Conservation (phyloP, 306 rosid species). For the Senna tora region DNA sequence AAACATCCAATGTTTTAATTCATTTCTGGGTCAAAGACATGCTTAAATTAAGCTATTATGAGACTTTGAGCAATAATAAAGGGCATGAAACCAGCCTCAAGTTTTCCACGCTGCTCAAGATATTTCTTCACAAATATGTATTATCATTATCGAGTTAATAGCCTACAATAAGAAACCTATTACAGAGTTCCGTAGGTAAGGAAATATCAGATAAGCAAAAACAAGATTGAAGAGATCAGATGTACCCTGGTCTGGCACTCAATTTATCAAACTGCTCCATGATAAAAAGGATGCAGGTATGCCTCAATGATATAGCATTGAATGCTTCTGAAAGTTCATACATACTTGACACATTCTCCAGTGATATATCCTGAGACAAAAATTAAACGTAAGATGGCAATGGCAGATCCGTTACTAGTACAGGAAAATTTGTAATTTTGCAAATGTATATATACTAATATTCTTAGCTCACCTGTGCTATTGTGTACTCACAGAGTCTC, state of each 20-base stretch:
- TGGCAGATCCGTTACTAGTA: slow-evolving; percentile 21
- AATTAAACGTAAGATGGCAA: slow-evolving; percentile 32
- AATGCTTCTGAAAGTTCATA: slow-evolving; percentile 99
- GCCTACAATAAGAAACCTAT: neutral
- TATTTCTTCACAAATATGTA: neutral
- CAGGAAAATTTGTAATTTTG: neutral
- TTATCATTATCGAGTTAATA: neutral
- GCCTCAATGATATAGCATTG: slow-evolving; percentile 89
- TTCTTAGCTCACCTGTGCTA: slow-evolving; percentile 77
- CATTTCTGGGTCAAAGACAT: slow-evolving; percentile 9
- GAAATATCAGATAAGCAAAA: slow-evolving; percentile 6
- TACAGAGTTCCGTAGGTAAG: slow-evolving; percentile 2
- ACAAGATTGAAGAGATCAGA: slow-evolving; percentile 37
- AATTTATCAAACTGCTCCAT: slow-evolving; percentile 91
- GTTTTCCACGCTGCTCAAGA: neutral
- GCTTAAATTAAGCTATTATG: neutral
- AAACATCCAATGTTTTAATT: slow-evolving; percentile 7
- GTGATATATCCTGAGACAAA: slow-evolving; percentile 75
- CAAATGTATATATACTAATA: neutral
- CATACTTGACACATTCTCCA: slow-evolving; percentile 88
- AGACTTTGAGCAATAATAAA: slow-evolving; percentile 1
- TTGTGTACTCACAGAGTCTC: slow-evolving; percentile 90
- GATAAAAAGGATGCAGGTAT: slow-evolving; percentile 85
- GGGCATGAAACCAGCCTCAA: neutral
- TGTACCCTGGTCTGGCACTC: slow-evolving; percentile 88